Conservation (phyloP, 129 eudicot genomes). For the Artemisia annua region DNA sequence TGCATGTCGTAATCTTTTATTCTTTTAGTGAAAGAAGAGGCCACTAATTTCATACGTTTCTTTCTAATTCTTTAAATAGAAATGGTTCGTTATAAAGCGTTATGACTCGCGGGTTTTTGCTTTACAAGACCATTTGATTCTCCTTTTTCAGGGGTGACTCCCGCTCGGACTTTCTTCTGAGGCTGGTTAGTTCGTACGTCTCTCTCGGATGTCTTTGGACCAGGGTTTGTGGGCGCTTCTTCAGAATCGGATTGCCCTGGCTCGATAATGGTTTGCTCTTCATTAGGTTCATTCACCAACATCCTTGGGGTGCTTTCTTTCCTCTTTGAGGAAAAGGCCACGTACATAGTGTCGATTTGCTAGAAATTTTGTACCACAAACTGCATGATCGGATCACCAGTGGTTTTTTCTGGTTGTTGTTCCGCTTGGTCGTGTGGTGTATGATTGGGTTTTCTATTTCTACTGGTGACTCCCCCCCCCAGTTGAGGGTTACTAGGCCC, state of each 20-base stretch:
- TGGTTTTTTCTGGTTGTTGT: not conserved
- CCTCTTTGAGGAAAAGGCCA: not conserved
- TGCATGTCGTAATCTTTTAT: not conserved
- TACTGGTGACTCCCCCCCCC: too few species aligned
- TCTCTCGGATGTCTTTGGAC: not conserved
- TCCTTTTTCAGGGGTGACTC: too few species aligned
- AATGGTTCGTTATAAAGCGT: not conserved
- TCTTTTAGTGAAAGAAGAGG: not conserved
- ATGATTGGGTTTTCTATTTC: too few species aligned
- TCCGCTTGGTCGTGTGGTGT: too few species aligned
- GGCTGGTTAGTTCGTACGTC: not conserved
- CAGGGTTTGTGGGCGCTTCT: not conserved
- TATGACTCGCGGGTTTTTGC: not conserved
- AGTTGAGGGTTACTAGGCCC: too few species aligned
- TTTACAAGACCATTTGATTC: too few species aligned
- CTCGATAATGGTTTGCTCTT: not conserved
- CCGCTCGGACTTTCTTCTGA: not conserved
- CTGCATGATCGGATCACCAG: not conserved
- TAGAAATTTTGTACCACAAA: not conserved
- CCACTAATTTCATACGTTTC: not conserved
- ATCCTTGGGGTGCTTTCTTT: too few species aligned
- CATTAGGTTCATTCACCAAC: too few species aligned
- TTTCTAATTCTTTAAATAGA: not conserved
- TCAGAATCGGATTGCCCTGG: not conserved
- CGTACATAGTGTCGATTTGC: not conserved